phyloP scores from a whole-genome alignment of 2,329 filamentous ascomycete genomes.

The Plenodomus biglobosus region DNA sequence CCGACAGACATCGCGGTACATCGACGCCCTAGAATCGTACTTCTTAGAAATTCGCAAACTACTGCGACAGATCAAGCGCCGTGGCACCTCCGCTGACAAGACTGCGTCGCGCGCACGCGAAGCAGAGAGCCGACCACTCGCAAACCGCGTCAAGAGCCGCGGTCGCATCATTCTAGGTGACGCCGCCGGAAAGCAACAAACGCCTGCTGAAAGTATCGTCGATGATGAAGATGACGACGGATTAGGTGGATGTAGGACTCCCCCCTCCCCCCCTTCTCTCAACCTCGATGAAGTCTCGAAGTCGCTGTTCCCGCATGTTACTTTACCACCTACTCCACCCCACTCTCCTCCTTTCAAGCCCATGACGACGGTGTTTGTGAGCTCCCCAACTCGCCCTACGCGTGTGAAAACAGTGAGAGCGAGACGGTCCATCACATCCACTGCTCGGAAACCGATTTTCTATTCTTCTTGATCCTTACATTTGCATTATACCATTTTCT shows the following conservation, averaged over 20 bases:
- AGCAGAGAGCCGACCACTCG: constrained; percentile 55
- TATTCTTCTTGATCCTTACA: constrained; percentile 15
- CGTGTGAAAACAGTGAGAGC: constrained; percentile 23
- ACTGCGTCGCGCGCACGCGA: constrained; percentile 62
- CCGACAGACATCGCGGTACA: constrained; percentile 84
- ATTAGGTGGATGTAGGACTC: constrained; percentile 76
- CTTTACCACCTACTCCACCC: constrained; percentile 37
- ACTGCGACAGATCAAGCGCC: constrained; percentile 67
- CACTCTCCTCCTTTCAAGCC: constrained; percentile 40
- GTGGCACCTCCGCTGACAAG: constrained; percentile 56
- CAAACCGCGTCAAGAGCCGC: constrained; percentile 65
- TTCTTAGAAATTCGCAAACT: constrained; percentile 87
- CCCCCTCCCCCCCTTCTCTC: constrained; percentile 35
- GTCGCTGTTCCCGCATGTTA: constrained; percentile 15
- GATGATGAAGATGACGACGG: constrained; percentile 82
- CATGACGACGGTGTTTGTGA: constrained; percentile 35
- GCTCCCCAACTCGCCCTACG: constrained; percentile 24
- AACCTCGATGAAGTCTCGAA: constrained; percentile 21
- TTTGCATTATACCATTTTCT: not conserved
- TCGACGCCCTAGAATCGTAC: constrained; percentile 88
- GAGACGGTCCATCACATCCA: constrained; percentile 18
- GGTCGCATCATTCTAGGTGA: constrained; percentile 70
- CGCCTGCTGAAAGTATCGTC: constrained; percentile 67
- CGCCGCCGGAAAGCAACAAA: constrained; percentile 54
- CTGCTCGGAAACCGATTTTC: constrained; percentile 23